Evolutionary conservation across 2,329 filamentous ascomycete genomes (phyloP), one percentile per base, ranked within the genome.

Genomic region (Colletotrichum sp.): DNA sequence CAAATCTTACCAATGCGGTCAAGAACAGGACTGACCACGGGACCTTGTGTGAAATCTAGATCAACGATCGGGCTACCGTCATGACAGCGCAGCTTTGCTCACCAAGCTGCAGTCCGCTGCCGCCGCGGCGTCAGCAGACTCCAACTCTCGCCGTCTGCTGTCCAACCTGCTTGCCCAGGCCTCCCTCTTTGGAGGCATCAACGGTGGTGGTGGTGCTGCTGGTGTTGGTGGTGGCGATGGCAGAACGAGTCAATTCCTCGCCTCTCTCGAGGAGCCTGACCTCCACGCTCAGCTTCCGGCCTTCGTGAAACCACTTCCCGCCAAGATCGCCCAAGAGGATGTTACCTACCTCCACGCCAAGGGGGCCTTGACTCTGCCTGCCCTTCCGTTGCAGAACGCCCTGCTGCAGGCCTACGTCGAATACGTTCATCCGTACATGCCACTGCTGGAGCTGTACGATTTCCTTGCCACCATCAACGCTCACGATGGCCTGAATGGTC

Each of bases 401-500:
- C 88, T 98, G 57, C 86, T 98, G 18, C 92, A 93, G 78, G 92
- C 92, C 51, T 98, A 97, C 79, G 89, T 96, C 75, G 94, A 98
- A 84, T 98, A 93, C 81, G 95, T 98, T 9, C 94, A 98, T 82
- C 95, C 96, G 1, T 98, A 95, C 82, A 98, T 98, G 95, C 96
- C 96, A 29, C 87, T 98, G 36, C 85, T 98, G 76, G 95, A 94
- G 86, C 79, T 93, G 79, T 83, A 91, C 81, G 84, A 91, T 81
- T 89, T 93, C 77, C 80, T 93, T 72, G 80, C 85, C 64, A 87
- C 90, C 58, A 88, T 95, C 76, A 90, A 92, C 78, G 87, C 88
- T 71, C 87, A 89, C 13, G 93, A 97, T 81, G 94, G 94, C 16
- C 87, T 89, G 61, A 88, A 90, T 77, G 92, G 93, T 12, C 92